Percentiles rank a stretch among this genome's conserved stretches.
Evolutionary conservation across 768 basidiomycete genomes (phyloP).

Genomic region (Suillus cothurnatus): DNA sequence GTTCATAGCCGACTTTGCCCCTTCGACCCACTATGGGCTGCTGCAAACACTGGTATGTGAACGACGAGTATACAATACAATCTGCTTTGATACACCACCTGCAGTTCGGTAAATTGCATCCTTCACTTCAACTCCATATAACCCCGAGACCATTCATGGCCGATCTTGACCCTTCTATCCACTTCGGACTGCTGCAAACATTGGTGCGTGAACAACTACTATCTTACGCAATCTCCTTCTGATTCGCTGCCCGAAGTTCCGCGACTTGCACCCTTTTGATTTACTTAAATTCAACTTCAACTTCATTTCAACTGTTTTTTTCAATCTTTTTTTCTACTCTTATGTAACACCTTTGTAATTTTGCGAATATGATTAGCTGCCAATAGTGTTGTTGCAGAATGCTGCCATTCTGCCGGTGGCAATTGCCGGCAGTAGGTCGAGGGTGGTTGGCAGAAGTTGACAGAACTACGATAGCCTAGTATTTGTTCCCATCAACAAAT

Average conservation of each 20-base stretch:
- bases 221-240: not conserved
- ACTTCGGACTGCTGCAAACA: not conserved
- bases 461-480: too few species aligned
- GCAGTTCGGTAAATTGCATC: not conserved
- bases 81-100: not conserved
- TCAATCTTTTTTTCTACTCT: not conserved
- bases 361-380: not conserved
- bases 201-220: not conserved
- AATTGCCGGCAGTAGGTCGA: too few species aligned
- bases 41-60: not conserved
- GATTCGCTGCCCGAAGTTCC: not conserved
- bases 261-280: constrained; percentile 1
- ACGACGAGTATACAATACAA: not conserved
- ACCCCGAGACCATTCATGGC: not conserved
- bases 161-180: not conserved
- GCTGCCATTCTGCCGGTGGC: too few species aligned
- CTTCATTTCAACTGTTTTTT: not conserved
- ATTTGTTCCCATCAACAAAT: too few species aligned
- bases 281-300: not conserved
- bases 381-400: too few species aligned
- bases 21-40: not conserved
- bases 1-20: not conserved
- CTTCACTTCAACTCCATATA: not conserved
- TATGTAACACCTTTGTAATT: not conserved
- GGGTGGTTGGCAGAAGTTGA: too few species aligned